Evolutionary conservation across 805 yeast genomes (phyloP).

Genomic region (Candida adriatica): DNA sequence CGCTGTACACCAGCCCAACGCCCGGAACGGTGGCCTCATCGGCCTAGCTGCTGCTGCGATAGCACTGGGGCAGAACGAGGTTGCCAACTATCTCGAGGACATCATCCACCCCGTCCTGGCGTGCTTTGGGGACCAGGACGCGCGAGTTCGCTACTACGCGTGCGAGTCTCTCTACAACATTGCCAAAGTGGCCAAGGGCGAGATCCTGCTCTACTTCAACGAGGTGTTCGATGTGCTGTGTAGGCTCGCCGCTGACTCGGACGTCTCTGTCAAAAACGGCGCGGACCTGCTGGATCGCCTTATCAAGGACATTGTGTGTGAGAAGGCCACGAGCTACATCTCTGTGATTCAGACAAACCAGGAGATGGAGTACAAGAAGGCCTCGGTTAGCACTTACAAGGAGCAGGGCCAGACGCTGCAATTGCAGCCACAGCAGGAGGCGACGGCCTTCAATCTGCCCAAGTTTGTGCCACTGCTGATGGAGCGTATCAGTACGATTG

Average conservation of each 20-base stretch:
- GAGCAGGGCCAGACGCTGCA: slow-evolving; percentile 57
- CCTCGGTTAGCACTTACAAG: slow-evolving; percentile 36
- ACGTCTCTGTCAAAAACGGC: slow-evolving; percentile 87
- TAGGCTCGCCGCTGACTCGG: slow-evolving; percentile 83
- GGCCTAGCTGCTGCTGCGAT: slow-evolving; percentile 95
- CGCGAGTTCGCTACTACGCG: slow-evolving; percentile 94
- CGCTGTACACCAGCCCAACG: slow-evolving; percentile 77
- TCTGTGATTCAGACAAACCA: slow-evolving; percentile 55
- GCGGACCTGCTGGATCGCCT: slow-evolving; percentile 88
- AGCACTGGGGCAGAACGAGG: slow-evolving; percentile 79
- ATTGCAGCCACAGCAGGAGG: slow-evolving; percentile 50
- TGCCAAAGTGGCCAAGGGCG: slow-evolving; percentile 95
- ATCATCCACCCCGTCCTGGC: slow-evolving; percentile 91
- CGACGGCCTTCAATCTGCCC: slow-evolving; percentile 74
- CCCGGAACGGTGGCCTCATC: slow-evolving; percentile 91
- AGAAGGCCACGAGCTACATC: slow-evolving; percentile 83
- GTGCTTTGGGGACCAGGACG: slow-evolving; percentile 94
- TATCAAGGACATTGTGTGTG: slow-evolving; percentile 91
- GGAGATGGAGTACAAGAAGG: slow-evolving; percentile 30
- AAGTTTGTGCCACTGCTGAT: slow-evolving; percentile 86
- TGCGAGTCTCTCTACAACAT: slow-evolving; percentile 94
- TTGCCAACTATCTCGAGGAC: slow-evolving; percentile 74
- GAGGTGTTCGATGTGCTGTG: slow-evolving; percentile 93
- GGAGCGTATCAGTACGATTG: slow-evolving; percentile 87
- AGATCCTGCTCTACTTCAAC: slow-evolving; percentile 82